Conservation (phyloP, 139 green algal species). For the Chlamydomonas asymmetrica region DNA sequence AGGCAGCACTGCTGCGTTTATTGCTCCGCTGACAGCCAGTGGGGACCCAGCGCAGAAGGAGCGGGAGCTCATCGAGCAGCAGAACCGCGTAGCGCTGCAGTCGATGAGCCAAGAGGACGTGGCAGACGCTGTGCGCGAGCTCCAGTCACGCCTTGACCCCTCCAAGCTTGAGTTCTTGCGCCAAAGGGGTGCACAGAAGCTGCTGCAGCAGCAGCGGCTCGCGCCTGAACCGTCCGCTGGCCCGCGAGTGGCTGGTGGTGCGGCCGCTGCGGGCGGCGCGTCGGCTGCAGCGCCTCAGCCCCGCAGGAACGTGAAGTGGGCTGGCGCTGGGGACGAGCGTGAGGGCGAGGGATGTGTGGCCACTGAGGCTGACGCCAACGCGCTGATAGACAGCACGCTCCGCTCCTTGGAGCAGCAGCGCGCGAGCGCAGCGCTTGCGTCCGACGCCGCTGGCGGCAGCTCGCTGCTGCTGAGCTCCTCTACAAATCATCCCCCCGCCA, state of each 20-base stretch:
- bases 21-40: neutral
- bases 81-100: constrained; percentile 15
- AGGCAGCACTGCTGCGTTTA: neutral
- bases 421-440: neutral
- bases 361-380: constrained; percentile 11
- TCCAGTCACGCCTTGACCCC: constrained; percentile 22
- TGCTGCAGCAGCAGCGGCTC: constrained; percentile 5
- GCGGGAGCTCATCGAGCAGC: constrained; percentile 7
- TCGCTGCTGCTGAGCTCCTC: too few species aligned
- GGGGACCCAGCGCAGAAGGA: neutral
- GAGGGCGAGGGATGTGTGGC: neutral
- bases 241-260: neutral
- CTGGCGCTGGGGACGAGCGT: neutral
- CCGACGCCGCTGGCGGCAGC: constrained; percentile 5
- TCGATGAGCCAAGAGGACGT: constrained; percentile 32
- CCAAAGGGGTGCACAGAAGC: constrained; percentile 1
- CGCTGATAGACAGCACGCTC: constrained; percentile 13
- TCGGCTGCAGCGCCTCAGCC: too few species aligned
- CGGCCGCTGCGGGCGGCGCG: too few species aligned
- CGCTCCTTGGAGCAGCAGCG: neutral
- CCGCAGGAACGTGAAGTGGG: neutral
- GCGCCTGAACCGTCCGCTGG: neutral
- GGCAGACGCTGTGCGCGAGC: constrained; percentile 26
- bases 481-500: too few species aligned
- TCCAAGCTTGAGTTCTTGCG: constrained; percentile 30